phyloP scores from a whole-genome alignment of 1,284 basidiomycete species.

The Athelia psychrophila region DNA sequence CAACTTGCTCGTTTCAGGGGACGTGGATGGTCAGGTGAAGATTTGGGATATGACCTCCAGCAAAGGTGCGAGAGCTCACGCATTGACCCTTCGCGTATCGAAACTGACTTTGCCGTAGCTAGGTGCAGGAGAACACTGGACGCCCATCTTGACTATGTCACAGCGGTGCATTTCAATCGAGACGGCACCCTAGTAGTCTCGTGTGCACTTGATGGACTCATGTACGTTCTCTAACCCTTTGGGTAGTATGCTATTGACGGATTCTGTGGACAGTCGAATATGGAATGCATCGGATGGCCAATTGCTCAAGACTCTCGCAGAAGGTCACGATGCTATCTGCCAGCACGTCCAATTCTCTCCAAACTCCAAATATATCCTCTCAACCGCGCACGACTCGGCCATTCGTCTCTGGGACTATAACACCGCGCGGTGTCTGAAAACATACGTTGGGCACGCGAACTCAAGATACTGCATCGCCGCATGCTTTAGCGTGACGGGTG shows the following conservation, averaged over 20 bases:
- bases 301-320: slow-evolving; percentile 94
- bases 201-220: slow-evolving; percentile 89
- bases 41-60: slow-evolving; percentile 79
- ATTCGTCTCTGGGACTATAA: slow-evolving; percentile 97
- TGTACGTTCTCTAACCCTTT: slow-evolving; percentile 51
- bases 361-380: slow-evolving; percentile 90
- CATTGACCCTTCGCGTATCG: neutral
- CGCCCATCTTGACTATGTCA: slow-evolving; percentile 94
- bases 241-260: neutral
- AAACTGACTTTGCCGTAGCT: slow-evolving; percentile 39
- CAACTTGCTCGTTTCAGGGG: slow-evolving; percentile 88
- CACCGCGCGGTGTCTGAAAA: slow-evolving; percentile 88
- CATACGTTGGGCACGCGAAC: slow-evolving; percentile 82
- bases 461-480: slow-evolving; percentile 76
- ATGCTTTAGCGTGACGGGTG: slow-evolving; percentile 79
- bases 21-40: slow-evolving; percentile 89
- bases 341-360: slow-evolving; percentile 92
- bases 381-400: slow-evolving; percentile 87
- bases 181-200: slow-evolving; percentile 93
- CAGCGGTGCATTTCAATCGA: slow-evolving; percentile 89
- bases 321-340: slow-evolving; percentile 85
- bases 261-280: slow-evolving; percentile 63
- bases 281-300: slow-evolving; percentile 94
- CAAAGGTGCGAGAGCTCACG: slow-evolving; percentile 47
- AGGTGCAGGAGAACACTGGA: slow-evolving; percentile 82